A percentile compares a stretch with the other conserved stretches of the same genome.
Evolutionary conservation across 345 rosid species (phyloP).

Genomic region (Populus davidiana): DNA sequence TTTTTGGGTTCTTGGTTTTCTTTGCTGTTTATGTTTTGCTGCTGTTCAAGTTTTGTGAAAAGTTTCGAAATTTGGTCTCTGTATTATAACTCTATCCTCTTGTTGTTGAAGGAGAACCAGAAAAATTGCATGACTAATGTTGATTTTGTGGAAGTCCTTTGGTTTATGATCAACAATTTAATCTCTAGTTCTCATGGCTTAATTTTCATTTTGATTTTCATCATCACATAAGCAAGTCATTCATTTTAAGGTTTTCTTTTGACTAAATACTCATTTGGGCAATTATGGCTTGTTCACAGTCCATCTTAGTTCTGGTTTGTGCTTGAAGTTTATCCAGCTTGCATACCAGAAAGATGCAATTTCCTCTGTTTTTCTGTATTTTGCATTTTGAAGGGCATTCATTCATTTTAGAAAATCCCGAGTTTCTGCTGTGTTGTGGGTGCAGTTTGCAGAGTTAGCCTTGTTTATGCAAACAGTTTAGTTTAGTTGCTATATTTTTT

Average conservation of each 20-base stretch:
- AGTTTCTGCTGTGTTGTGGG: not conserved
- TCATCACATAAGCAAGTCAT: not conserved
- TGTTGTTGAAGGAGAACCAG: not conserved
- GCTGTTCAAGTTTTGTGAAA: not conserved
- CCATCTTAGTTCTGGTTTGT: not conserved
- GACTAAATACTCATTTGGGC: not conserved
- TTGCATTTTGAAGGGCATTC: not conserved
- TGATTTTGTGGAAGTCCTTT: not conserved
- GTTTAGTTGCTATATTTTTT: not conserved
- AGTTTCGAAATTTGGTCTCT: not conserved
- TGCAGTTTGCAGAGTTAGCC: not conserved
- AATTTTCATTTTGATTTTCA: not conserved
- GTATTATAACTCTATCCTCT: not conserved
- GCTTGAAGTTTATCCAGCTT: not conserved
- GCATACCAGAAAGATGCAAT: not conserved
- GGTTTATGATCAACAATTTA: not conserved
- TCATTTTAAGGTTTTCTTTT: not conserved
- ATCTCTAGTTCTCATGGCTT: not conserved
- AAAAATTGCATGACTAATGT: not conserved
- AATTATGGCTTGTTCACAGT: not conserved
- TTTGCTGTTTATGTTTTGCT: not conserved
- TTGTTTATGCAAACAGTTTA: not conserved
- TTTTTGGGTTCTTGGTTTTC: not conserved
- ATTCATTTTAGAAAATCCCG: not conserved
- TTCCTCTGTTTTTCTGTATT: not conserved